A percentile compares a stretch with the other conserved stretches of the same genome.
Conservation (phyloP, 1,284 basidiomycete species). For the Pisolithus thermaeus region DNA sequence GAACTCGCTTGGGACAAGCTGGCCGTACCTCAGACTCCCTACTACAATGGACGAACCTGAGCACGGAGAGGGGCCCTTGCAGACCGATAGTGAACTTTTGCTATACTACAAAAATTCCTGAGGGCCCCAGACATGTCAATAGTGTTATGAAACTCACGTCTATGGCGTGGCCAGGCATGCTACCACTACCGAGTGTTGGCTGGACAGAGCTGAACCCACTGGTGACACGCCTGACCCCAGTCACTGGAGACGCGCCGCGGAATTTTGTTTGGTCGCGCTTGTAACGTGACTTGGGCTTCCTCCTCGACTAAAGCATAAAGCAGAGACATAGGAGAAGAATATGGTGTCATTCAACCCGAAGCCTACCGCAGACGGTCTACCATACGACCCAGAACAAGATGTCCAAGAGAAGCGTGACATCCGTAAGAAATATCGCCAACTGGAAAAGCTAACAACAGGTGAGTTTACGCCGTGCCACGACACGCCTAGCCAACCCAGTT, state of each 20-base stretch:
- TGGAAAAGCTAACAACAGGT: conserved; percentile 62
- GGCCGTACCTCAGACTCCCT: conserved; percentile 60
- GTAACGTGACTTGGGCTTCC: neutral
- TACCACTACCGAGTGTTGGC: neutral
- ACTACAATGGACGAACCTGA: conserved; percentile 45
- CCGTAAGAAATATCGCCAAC: conserved; percentile 62
- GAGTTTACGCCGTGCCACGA: conserved; percentile 9
- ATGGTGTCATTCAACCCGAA: conserved; percentile 15
- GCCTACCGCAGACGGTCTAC: conserved; percentile 24
- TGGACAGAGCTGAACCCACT: neutral
- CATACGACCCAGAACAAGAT: conserved; percentile 77
- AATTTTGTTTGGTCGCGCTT: conserved; percentile 19
- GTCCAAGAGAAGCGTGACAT: conserved; percentile 67
- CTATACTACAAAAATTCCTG: conserved; percentile 48
- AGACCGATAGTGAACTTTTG: conserved; percentile 61
- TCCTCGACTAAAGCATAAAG: neutral
- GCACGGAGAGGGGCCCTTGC: conserved; percentile 58
- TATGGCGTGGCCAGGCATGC: conserved; percentile 33
- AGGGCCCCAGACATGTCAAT: neutral
- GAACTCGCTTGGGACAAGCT: conserved; percentile 36
- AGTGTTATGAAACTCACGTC: conserved; percentile 32
- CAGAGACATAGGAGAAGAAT: neutral
- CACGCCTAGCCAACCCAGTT: neutral
- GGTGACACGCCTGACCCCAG: neutral
- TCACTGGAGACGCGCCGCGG: neutral